Evolutionary conservation across 2,329 filamentous ascomycete species (phyloP).

Genomic region (Alternaria gaisen): DNA sequence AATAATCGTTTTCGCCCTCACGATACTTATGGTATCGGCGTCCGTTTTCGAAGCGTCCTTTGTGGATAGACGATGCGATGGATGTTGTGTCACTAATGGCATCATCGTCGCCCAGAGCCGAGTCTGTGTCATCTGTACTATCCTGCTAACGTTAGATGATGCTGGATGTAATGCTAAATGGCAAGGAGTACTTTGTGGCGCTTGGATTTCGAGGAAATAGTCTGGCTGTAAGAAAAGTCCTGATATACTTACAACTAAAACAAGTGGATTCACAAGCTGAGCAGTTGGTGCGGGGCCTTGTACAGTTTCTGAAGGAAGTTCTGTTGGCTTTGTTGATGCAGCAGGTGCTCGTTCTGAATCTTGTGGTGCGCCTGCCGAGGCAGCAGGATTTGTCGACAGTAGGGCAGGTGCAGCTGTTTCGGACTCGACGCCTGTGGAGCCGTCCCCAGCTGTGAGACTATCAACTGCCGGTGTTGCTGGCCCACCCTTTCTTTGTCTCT

Average conservation of each 20-base stretch:
- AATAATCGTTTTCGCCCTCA: constrained; percentile 44
- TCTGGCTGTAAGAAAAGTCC: not conserved
- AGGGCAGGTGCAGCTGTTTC: not conserved
- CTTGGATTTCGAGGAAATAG: not conserved
- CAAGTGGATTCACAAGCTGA: constrained; percentile 21
- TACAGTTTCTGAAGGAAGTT: constrained; percentile 6
- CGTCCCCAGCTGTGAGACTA: not conserved
- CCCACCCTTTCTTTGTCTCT: not conserved
- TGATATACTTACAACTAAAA: constrained; percentile 17
- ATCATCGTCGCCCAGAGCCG: constrained; percentile 16
- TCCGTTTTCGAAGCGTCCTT: constrained; percentile 44
- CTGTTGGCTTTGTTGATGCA: not conserved
- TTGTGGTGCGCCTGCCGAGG: not conserved
- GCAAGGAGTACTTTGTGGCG: not conserved
- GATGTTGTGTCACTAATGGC: constrained; percentile 41
- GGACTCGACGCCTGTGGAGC: not conserved
- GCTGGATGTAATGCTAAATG: not conserved
- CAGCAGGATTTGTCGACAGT: not conserved
- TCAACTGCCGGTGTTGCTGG: not conserved
- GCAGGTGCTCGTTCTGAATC: not conserved
- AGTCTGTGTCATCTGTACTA: constrained; percentile 31
- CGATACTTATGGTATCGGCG: constrained; percentile 45
- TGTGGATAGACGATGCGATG: constrained; percentile 41
- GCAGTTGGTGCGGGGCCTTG: constrained; percentile 16
- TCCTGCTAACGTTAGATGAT: constrained; percentile 8